Conservation (phyloP, 2,329 filamentous ascomycete species). For the Cladosporium colombiae region DNA sequence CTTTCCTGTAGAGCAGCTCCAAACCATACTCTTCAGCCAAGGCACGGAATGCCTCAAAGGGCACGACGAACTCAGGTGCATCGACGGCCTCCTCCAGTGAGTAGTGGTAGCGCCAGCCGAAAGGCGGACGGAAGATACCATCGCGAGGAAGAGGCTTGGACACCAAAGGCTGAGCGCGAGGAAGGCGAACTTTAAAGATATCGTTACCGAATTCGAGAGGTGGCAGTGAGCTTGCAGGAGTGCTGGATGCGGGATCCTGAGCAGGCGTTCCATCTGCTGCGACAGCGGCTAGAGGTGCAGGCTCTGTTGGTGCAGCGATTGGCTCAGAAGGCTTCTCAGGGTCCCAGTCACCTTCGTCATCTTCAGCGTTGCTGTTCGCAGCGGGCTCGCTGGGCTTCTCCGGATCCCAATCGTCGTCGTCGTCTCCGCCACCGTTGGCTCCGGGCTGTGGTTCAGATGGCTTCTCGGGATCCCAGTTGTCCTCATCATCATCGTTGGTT, state of each 20-base stretch:
- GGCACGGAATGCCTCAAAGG: conserved; percentile 96
- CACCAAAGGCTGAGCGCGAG: conserved; percentile 55
- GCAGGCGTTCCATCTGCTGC: conserved; percentile 28
- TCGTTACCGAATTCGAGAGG: conserved; percentile 84
- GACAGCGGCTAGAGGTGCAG: conserved; percentile 37
- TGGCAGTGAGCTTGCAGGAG: conserved; percentile 22
- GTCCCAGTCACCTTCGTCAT: conserved; percentile 40
- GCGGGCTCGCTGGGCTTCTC: conserved; percentile 49
- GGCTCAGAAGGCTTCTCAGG: conserved; percentile 50
- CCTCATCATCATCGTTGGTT: conserved; percentile 36
- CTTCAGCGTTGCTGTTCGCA: conserved; percentile 26
- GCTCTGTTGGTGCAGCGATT: conserved; percentile 28
- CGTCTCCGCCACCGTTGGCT: conserved; percentile 1
- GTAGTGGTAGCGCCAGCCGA: conserved; percentile 98
- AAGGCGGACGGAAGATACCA: conserved; percentile 89
- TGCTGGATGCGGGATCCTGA: conserved; percentile 20
- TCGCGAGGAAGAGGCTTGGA: conserved; percentile 66
- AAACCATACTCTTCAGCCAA: conserved; percentile 96
- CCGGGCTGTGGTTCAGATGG: conserved; percentile 45
- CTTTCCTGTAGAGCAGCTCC: conserved; percentile 89
- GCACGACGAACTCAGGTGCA: conserved; percentile 95
- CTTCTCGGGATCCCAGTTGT: conserved; percentile 44
- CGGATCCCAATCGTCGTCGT: conserved; percentile 40
- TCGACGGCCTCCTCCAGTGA: conserved; percentile 95
- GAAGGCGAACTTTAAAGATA: conserved; percentile 89